Evolutionary conservation across 2,329 filamentous ascomycete genomes (phyloP).

Genomic region (Aspergillus spinulosporus): DNA sequence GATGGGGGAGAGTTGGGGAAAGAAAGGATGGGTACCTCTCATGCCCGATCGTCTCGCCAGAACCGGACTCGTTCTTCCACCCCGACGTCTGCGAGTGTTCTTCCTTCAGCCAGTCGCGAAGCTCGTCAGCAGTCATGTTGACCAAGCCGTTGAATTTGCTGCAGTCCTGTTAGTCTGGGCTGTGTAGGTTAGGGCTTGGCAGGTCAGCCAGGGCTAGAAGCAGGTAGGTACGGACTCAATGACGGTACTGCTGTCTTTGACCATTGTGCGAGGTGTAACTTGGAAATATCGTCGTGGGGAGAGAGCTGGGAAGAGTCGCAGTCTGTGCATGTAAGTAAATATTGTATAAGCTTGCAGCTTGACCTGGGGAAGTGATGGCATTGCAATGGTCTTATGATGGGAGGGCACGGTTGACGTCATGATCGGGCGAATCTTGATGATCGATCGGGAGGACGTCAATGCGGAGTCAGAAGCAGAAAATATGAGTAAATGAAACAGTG

Average conservation of each 20-base stretch:
- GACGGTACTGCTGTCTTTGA: conserved; percentile 54
- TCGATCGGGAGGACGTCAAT: not conserved
- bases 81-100: conserved; percentile 60
- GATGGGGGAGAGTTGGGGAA: too few species aligned
- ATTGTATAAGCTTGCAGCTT: not conserved
- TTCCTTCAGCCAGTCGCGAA: conserved; percentile 62
- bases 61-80: conserved; percentile 56
- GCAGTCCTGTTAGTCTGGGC: conserved; percentile 25
- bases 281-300: not conserved
- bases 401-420: not conserved
- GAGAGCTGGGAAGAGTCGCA: not conserved
- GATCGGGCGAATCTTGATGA: not conserved
- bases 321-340: not conserved
- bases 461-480: not conserved
- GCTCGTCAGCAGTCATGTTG: conserved; percentile 64
- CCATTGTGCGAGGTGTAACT: conserved; percentile 43
- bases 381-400: not conserved
- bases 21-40: conserved; percentile 45
- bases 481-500: too few species aligned
- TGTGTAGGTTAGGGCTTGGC: not conserved
- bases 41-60: conserved; percentile 64
- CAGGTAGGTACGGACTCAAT: conserved; percentile 42
- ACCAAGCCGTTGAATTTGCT: conserved; percentile 66
- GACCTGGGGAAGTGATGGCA: not conserved
- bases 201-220: too few species aligned